Base-by-base conservation (phyloP, 805 yeast genomes). In the Suhomyces pyralidae region DNA sequence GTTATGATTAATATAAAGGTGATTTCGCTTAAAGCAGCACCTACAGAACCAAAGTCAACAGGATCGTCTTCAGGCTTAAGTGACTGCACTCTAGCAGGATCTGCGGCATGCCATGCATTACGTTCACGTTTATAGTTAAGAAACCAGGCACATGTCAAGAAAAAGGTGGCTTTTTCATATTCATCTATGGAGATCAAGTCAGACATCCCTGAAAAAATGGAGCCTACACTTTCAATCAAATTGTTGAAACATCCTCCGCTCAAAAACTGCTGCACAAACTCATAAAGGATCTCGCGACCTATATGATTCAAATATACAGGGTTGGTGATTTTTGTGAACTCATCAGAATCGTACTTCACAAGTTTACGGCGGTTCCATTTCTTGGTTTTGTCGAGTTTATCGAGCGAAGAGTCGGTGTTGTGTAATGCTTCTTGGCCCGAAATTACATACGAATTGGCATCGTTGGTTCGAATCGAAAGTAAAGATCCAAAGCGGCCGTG, bases 401-500 rank as follows among this genome's bases (percentile, higher is more conserved):
- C 79, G 34, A 93, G 67, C 0, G 91, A 74, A 45, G 81, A 77
- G n/a, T 58, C 70, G 19, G 78, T 76, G 44, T 78, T 74, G 9
- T 74, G 59, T 3, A 87, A 61, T 3, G 85, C 90, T 26, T 81
- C 80, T 58, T 88, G 92, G 2, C 96, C 94, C 3, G 79, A 74
- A 2, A 94, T 79, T 1, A 90, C 79, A 5, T 89, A 81, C 17
- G 88, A 67, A 26, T 88, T 74, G 26, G 83, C 75, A 50, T 84
- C 84, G 22, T 79, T 77, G 17, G 86, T 81, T 54, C 85, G 83
- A 28, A 93, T 76, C 1, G 96, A 85, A 9, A 91, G 68, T 56
- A 92, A 72, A 0, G 97, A 85, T 0, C 99, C 99, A 72, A 93
- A 93, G 49, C 96, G 78, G 2, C 94, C 92, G 64, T 93, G 99